These are phyloP conservation scores for Xanthoconium separans DNA, from an alignment of 1,284 basidiomycete species.

Conservation along the genomic window DNA sequence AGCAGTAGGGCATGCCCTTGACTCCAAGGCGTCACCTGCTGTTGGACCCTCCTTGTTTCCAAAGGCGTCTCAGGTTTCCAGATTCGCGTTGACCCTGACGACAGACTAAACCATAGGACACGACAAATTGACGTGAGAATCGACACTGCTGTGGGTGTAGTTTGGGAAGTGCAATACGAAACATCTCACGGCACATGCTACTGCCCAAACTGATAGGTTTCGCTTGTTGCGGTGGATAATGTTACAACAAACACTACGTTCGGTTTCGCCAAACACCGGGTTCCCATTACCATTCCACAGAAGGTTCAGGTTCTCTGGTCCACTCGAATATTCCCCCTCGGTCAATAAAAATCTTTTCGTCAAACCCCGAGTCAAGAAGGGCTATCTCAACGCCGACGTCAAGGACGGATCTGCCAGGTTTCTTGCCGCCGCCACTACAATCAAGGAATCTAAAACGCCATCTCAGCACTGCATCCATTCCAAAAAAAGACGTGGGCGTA, in stretches of 20 bases:
- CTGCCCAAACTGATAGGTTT: too few relatives aligned
- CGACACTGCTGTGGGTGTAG: too few relatives aligned
- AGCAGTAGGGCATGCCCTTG: constrained; percentile 15
- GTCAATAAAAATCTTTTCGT: constrained; percentile 12
- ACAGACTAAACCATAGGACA: not conserved
- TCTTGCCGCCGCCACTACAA: constrained; percentile 12
- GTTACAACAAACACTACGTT: not conserved
- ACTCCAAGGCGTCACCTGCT: constrained; percentile 11
- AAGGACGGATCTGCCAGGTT: constrained; percentile 14
- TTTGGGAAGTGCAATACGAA: too few relatives aligned
- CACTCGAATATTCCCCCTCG: constrained; percentile 8
- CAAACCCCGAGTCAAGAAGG: constrained; percentile 17
- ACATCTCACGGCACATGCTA: too few relatives aligned
- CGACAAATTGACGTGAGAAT: too few relatives aligned
- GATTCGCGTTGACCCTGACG: not conserved
- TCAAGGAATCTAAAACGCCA: constrained; percentile 8
- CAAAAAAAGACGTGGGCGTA: not conserved
- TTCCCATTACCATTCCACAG: constrained; percentile 10
- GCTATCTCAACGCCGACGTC: constrained; percentile 12
- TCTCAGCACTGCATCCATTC: not conserved
- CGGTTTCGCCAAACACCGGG: not conserved
- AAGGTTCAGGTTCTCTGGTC: not conserved
- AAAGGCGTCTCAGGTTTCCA: not conserved
- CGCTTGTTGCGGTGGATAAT: too few relatives aligned
- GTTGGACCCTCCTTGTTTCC: constrained; percentile 23